Percentiles rank a stretch among this genome's conserved stretches.
Evolutionary conservation across 2,329 filamentous ascomycete genomes (phyloP).

Genomic region (Fusarium floridanum): DNA sequence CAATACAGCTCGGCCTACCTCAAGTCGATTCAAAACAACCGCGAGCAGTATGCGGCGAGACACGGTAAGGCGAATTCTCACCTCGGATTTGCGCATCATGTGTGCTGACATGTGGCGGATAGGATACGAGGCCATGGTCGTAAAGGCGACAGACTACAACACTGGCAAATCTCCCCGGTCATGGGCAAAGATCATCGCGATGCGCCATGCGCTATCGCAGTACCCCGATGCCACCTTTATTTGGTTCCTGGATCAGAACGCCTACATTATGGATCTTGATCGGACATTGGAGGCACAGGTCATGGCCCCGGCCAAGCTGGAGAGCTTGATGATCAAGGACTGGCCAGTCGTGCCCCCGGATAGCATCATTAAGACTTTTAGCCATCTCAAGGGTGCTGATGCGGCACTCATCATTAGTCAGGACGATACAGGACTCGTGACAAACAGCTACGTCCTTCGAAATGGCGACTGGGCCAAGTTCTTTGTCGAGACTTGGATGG

Average conservation of each 20-base stretch:
- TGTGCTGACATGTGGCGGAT: conserved; percentile 16
- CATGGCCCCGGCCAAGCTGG: conserved; percentile 75
- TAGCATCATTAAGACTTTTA: conserved; percentile 96
- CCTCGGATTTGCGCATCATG: not conserved
- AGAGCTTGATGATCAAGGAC: conserved; percentile 86
- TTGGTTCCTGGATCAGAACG: conserved; percentile 88
- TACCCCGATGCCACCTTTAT: conserved; percentile 83
- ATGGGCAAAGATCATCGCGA: conserved; percentile 85
- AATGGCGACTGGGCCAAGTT: conserved; percentile 93
- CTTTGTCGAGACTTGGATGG: conserved; percentile 95
- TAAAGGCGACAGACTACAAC: conserved; percentile 81
- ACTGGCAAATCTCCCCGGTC: conserved; percentile 70
- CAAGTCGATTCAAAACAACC: conserved; percentile 82
- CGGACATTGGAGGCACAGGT: conserved; percentile 78
- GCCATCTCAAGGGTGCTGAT: conserved; percentile 80
- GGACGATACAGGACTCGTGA: conserved; percentile 82
- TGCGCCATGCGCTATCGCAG: conserved; percentile 88
- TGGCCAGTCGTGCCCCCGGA: conserved; percentile 91
- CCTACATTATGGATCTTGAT: conserved; percentile 88
- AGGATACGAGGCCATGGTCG: conserved; percentile 92
- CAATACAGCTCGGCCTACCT: conserved; percentile 75
- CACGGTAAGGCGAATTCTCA: conserved; percentile 74
- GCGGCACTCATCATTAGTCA: conserved; percentile 88
- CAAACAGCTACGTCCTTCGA: conserved; percentile 82
- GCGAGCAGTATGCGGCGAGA: conserved; percentile 84